Percentiles rank a stretch among this genome's conserved stretches.
Evolutionary conservation across 495 filamentous ascomycete genomes (phyloP).

Genomic region (Talaromyces wortmannii): DNA sequence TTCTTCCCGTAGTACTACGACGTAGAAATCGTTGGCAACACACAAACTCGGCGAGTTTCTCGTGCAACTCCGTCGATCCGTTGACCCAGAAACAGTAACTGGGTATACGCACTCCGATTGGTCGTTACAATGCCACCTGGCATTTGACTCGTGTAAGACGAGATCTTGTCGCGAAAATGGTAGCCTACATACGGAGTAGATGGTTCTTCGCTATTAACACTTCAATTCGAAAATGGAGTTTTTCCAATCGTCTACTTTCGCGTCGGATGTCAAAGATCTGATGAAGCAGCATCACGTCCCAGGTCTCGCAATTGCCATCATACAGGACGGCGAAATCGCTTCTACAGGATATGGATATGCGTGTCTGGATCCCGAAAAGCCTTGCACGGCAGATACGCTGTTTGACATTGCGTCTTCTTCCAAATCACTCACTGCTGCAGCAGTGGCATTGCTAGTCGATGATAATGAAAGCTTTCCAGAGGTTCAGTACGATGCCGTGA

Average conservation of each 20-base stretch:
- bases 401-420: conserved; percentile 15
- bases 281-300: conserved; percentile 9
- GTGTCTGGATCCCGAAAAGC: background rate
- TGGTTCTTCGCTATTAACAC: background rate
- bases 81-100: too few relatives aligned
- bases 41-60: too few relatives aligned
- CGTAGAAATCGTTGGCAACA: too few relatives aligned
- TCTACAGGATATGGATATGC: conserved; percentile 7
- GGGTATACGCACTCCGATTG: too few relatives aligned
- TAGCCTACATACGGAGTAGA: too few relatives aligned
- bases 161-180: too few relatives aligned
- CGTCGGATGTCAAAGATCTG: conserved; percentile 4
- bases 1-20: too few relatives aligned
- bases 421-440: conserved; percentile 23
- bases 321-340: conserved; percentile 4
- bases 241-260: conserved; percentile 2
- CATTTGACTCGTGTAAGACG: too few relatives aligned
- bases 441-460: conserved; percentile 20
- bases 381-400: conserved; percentile 12
- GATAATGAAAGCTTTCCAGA: conserved; percentile 16
- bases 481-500: conserved; percentile 14
- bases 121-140: too few relatives aligned
- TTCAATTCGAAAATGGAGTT: conserved; percentile 2
- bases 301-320: conserved; percentile 8
- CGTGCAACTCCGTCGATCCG: too few relatives aligned